These are phyloP conservation scores for Ceratobasidium sp. DNA, from an alignment of 1,284 basidiomycete species.

Conservation along the genomic window DNA sequence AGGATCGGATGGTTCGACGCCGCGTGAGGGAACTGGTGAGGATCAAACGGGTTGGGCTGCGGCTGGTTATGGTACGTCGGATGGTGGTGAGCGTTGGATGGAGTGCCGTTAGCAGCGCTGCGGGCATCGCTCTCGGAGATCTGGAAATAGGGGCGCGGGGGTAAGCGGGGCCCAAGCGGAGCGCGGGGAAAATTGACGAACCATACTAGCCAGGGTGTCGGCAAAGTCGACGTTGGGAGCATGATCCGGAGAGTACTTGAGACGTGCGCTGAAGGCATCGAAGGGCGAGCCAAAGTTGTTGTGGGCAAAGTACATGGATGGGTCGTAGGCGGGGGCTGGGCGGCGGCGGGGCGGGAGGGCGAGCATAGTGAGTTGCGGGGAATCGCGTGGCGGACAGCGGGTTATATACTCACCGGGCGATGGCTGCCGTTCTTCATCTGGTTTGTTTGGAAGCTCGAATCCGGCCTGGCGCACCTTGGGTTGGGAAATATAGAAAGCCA, in stretches of 20 bases:
- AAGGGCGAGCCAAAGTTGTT: slow-evolving; percentile 40
- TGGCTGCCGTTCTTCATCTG: slow-evolving; percentile 32
- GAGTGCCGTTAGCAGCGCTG: slow-evolving; percentile 18
- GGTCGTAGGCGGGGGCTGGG: slow-evolving; percentile 34
- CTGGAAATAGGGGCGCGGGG: neutral
- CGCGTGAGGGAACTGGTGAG: slow-evolving; percentile 36
- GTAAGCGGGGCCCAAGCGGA: slow-evolving; percentile 6
- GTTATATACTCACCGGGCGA: slow-evolving; percentile 37
- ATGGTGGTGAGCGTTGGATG: neutral
- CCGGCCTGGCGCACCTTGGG: slow-evolving; percentile 40
- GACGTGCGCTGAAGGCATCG: slow-evolving; percentile 28
- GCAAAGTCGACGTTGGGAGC: slow-evolving; percentile 19
- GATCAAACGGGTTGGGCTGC: slow-evolving; percentile 33
- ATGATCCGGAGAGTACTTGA: slow-evolving; percentile 12
- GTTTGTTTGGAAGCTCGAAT: slow-evolving; percentile 33
- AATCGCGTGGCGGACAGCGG: neutral
- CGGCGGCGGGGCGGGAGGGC: slow-evolving; percentile 37
- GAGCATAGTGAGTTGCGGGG: slow-evolving; percentile 20
- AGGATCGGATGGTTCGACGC: slow-evolving; percentile 29
- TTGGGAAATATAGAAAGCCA: slow-evolving; percentile 38
- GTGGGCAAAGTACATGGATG: slow-evolving; percentile 39
- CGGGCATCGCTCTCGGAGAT: slow-evolving; percentile 40
- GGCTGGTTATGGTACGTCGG: neutral
- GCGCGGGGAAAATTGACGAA: slow-evolving; percentile 10
- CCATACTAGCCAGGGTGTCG: slow-evolving; percentile 31